A percentile compares a stretch with the other conserved stretches of the same genome.
phyloP scores from a whole-genome alignment of 2,329 filamentous ascomycete species.

The Fusarium vanettenii region DNA sequence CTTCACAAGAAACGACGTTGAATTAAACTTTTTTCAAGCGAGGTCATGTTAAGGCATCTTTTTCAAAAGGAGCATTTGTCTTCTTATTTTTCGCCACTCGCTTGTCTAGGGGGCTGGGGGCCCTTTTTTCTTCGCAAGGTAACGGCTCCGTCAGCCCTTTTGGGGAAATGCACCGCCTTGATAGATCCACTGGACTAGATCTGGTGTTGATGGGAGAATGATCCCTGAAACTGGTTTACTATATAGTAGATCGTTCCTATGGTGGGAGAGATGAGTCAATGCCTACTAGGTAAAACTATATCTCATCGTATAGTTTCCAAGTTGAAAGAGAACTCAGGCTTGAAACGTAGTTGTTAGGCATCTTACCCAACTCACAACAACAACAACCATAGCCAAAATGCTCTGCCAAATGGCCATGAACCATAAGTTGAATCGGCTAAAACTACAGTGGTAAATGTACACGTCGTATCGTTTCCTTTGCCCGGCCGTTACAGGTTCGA shows the following conservation, averaged over 20 bases:
- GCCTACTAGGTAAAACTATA: not conserved
- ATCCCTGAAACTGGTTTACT: not conserved
- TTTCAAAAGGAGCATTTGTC: not conserved
- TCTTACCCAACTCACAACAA: not conserved
- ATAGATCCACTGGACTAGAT: not conserved
- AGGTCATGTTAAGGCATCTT: not conserved
- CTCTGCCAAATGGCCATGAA: conserved; percentile 30
- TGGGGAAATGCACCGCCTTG: not conserved
- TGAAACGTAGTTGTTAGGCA: not conserved
- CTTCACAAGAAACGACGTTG: conserved; percentile 24
- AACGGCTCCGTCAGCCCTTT: not conserved
- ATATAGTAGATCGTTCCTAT: not conserved
- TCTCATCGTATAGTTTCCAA: not conserved
- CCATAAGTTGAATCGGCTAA: conserved; percentile 38
- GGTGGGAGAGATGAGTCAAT: not conserved
- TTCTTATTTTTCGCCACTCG: not conserved
- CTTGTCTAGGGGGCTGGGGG: conserved; percentile 2
- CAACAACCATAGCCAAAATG: conserved; percentile 7
- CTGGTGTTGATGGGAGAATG: not conserved
- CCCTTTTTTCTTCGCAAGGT: not conserved
- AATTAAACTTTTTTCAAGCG: conserved; percentile 30
- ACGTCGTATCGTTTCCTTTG: conserved; percentile 32
- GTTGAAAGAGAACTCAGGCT: not conserved
- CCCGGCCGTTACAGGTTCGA: conserved; percentile 45
- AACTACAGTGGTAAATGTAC: conserved; percentile 47